phyloP scores from a whole-genome alignment of 2,329 filamentous ascomycete genomes.

The Berkeleyomyces basicola region DNA sequence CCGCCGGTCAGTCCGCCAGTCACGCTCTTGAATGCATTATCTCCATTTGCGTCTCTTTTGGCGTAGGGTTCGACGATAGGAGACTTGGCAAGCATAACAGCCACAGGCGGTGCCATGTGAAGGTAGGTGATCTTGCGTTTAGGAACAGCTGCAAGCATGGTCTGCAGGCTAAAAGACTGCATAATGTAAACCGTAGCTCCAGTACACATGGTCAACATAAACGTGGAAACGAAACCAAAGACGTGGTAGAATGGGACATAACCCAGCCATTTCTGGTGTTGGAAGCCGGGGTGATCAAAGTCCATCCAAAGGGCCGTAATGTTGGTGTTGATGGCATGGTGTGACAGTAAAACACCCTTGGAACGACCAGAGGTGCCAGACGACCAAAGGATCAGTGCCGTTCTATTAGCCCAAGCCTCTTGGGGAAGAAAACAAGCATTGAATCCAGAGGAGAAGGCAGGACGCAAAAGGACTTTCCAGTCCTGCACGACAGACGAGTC shows the following conservation, averaged over 20 bases:
- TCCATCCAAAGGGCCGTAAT: slow-evolving; percentile 33
- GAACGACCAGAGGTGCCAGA: slow-evolving; percentile 56
- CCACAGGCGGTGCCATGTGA: slow-evolving; percentile 51
- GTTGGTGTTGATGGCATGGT: slow-evolving; percentile 47
- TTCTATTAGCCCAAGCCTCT: slow-evolving; percentile 33
- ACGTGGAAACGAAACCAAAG: slow-evolving; percentile 40
- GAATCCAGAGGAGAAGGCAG: slow-evolving; percentile 9
- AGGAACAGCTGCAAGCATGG: slow-evolving; percentile 44
- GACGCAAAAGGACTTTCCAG: slow-evolving; percentile 41
- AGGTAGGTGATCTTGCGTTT: slow-evolving; percentile 48
- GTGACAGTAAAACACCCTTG: slow-evolving; percentile 58
- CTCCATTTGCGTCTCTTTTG: slow-evolving; percentile 24
- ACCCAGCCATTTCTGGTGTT: slow-evolving; percentile 32
- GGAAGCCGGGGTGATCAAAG: slow-evolving; percentile 27
- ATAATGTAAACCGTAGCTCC: slow-evolving; percentile 49
- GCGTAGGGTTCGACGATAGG: slow-evolving; percentile 47
- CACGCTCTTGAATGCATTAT: slow-evolving; percentile 42
- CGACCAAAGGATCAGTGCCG: slow-evolving; percentile 30
- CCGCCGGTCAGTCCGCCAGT: slow-evolving; percentile 40
- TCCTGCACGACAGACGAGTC: slow-evolving; percentile 22
- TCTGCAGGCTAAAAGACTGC: slow-evolving; percentile 50
- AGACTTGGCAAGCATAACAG: slow-evolving; percentile 52
- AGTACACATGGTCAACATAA: slow-evolving; percentile 37
- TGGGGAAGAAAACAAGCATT: neutral
- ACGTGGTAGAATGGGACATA: slow-evolving; percentile 58